Percentiles rank a stretch among this genome's conserved stretches.
Conservation (phyloP, 2,329 filamentous ascomycete genomes). For the Onygenales sp. region DNA sequence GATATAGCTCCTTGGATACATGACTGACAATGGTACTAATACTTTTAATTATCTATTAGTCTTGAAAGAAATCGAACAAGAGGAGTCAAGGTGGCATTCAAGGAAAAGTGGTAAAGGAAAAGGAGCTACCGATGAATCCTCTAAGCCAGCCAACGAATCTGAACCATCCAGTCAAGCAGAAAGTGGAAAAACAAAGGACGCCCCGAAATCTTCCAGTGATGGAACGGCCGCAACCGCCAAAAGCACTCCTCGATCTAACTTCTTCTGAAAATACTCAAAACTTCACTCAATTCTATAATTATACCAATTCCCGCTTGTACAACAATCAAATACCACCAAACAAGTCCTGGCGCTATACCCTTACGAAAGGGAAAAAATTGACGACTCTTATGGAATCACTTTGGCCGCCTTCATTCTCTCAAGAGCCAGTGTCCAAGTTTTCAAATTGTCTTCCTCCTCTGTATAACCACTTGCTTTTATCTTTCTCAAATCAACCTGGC, state of each 20-base stretch:
- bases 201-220: no score
- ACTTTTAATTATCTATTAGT: conserved; percentile 16
- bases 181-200: no score
- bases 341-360: no score
- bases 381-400: conserved; percentile 5
- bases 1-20: conserved; percentile 15
- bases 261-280: no score
- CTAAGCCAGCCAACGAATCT: neutral
- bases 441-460: conserved; percentile 6
- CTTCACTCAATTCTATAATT: no score
- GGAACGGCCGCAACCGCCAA: no score
- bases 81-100: conserved; percentile 28
- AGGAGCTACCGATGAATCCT: neutral
- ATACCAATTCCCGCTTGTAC: no score
- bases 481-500: conserved; percentile 8
- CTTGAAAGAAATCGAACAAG: conserved; percentile 30
- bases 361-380: neutral
- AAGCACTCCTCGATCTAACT: no score
- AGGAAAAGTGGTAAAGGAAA: neutral
- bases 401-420: conserved; percentile 9
- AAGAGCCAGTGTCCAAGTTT: conserved; percentile 7
- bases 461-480: conserved; percentile 7
- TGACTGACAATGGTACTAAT: neutral
- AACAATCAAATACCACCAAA: no score
- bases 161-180: no score